These are phyloP conservation scores for Magnaporthiopsis rhizophila DNA, from an alignment of 2,329 filamentous ascomycete genomes.

Conservation along the genomic window DNA sequence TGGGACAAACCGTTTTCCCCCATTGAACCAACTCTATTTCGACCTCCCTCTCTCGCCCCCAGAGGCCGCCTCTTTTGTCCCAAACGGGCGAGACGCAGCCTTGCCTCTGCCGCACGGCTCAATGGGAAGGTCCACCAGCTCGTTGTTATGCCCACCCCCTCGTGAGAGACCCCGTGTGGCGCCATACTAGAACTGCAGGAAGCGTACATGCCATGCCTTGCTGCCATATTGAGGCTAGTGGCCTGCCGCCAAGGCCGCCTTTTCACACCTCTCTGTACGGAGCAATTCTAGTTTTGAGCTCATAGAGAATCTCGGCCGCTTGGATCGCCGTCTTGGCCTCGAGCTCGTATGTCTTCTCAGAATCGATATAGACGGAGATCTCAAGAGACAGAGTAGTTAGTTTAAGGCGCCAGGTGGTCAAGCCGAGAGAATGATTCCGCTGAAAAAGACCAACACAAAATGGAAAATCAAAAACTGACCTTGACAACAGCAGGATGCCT, in stretches of 20 bases:
- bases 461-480: slow-evolving; percentile 30
- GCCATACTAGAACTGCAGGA: background rate
- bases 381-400: slow-evolving; percentile 21
- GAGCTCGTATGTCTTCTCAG: slow-evolving; percentile 80
- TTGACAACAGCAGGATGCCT: slow-evolving; percentile 77
- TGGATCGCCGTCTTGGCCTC: slow-evolving; percentile 66
- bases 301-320: slow-evolving; percentile 69
- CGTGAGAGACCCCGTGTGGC: background rate
- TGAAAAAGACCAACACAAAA: too few relatives aligned
- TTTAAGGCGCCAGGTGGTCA: background rate
- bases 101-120: background rate
- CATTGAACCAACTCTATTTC: background rate
- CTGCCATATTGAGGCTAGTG: background rate
- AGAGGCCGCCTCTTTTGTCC: background rate
- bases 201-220: background rate
- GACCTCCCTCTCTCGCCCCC: background rate
- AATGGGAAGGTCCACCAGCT: background rate
- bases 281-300: slow-evolving; percentile 69
- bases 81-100: background rate
- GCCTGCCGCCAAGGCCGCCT: background rate
- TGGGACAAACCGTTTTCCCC: background rate
- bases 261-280: slow-evolving; percentile 47
- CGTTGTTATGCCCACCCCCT: background rate
- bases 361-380: slow-evolving; percentile 65
- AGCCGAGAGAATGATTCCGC: too few relatives aligned